A percentile compares a stretch with the other conserved stretches of the same genome.
Conservation (phyloP, 2,329 filamentous ascomycete genomes). For the Arthrobotrys sinensis region DNA sequence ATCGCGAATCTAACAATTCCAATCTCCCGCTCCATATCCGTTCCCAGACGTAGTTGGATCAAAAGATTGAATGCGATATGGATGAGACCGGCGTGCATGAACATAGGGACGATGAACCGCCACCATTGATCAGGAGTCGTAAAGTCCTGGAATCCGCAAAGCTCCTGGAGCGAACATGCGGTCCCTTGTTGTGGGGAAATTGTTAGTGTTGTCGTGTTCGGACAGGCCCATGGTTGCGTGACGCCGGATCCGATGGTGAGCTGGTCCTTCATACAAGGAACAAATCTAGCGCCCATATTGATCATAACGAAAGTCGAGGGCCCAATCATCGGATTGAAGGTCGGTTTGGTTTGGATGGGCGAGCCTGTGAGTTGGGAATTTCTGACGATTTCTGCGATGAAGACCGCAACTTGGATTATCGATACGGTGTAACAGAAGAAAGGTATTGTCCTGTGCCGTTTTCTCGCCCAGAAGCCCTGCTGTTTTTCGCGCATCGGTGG, state of each 20-base stretch:
- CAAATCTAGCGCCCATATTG: slow-evolving; percentile 95
- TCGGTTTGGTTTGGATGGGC: slow-evolving; percentile 76
- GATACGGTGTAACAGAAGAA: slow-evolving; percentile 79
- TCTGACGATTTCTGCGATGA: slow-evolving; percentile 87
- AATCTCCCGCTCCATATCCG: slow-evolving; percentile 93
- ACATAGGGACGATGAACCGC: slow-evolving; percentile 95
- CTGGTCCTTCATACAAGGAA: slow-evolving; percentile 93
- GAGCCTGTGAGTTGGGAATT: slow-evolving; percentile 75
- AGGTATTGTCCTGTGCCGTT: slow-evolving; percentile 41
- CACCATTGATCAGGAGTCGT: slow-evolving; percentile 91
- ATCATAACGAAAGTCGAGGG: slow-evolving; percentile 91
- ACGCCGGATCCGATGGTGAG: slow-evolving; percentile 74
- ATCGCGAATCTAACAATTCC: slow-evolving; percentile 89
- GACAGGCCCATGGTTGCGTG: slow-evolving; percentile 80
- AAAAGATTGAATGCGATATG: slow-evolving; percentile 97
- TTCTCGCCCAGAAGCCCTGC: slow-evolving; percentile 39
- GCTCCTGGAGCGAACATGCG: slow-evolving; percentile 80
- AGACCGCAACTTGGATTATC: slow-evolving; percentile 82
- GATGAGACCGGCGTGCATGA: slow-evolving; percentile 92
- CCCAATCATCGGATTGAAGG: slow-evolving; percentile 97
- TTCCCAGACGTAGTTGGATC: slow-evolving; percentile 87
- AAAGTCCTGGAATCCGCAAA: slow-evolving; percentile 82
- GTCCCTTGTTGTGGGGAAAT: slow-evolving; percentile 67
- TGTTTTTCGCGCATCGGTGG: slow-evolving; percentile 55
- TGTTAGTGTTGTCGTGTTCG: slow-evolving; percentile 78